Percentiles rank a stretch among this genome's conserved stretches.
These are phyloP conservation scores for Penicillium soppii DNA, from an alignment of 495 filamentous ascomycete species.

Conservation along the genomic window DNA sequence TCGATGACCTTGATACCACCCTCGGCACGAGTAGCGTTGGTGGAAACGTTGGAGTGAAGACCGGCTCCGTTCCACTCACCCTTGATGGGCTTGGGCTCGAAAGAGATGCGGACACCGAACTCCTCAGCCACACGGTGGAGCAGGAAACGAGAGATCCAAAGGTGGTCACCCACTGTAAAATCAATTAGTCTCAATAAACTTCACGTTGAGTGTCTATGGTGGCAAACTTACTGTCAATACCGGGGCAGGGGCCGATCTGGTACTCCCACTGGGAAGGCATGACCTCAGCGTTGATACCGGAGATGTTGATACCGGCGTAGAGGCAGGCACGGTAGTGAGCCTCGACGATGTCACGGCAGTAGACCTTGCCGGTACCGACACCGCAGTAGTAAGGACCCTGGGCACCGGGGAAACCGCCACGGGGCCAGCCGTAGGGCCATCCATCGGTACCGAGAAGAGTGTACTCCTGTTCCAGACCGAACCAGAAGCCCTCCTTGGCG, in stretches of 20 bases:
- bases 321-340: conserved; percentile 98
- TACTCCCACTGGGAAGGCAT: conserved; percentile 99
- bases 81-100: conserved; percentile 96
- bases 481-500: conserved; percentile 85
- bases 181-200: conserved; percentile 12
- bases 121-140: conserved; percentile 96
- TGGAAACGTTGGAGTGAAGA: conserved; percentile 95
- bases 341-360: conserved; percentile 97
- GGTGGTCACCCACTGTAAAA: conserved; percentile 83
- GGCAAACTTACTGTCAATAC: conserved; percentile 69
- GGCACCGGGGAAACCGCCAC: conserved; percentile 91
- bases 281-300: conserved; percentile 98
- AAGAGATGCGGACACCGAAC: conserved; percentile 93
- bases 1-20: conserved; percentile 95
- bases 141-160: conserved; percentile 96
- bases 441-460: conserved; percentile 84
- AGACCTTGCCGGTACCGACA: conserved; percentile 95
- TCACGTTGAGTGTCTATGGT: not conserved
- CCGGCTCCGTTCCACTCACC: conserved; percentile 99
- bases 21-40: conserved; percentile 79
- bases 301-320: conserved; percentile 88
- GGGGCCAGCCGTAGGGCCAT: conserved; percentile 92
- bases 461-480: conserved; percentile 98
- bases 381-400: conserved; percentile 99
- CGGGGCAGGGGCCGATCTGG: conserved; percentile 92